Base-by-base conservation (phyloP, 257 asterid genomes). In the Paulownia fortunei region DNA sequence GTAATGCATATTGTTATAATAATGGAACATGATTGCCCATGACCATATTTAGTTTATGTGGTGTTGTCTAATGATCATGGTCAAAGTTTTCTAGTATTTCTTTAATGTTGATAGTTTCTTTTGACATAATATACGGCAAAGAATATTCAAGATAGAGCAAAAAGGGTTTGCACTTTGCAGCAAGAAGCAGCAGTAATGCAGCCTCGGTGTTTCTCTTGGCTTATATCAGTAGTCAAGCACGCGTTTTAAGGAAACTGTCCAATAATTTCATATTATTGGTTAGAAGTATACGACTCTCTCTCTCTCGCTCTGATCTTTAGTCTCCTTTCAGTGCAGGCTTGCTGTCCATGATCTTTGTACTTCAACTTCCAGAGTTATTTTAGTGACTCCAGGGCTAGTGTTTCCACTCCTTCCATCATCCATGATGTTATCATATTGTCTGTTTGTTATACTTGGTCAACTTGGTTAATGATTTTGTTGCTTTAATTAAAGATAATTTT, bases 151-250 rank as follows among this genome's bases (percentile, higher is more conserved):
- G 44, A 24, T 24, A 42, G 6, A 8, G 21, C 42, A 5, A 27
- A 44, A 46, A 30, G 44, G 24, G 18, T 15, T 3, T 36, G 61
- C 56, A 21, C 9, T 24, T 60, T 74, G 34, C 39, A 19, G 0
- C 37, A 21, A 55, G 18, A 30, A 27, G 41, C 15, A 16, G 62
- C 47, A 61, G 37, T 30, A n/a, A 58, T 58, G 18, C 19, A 1
- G 60, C 27, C 60, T 52, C 1, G 4, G 10, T 52, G 54, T n/a
- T n/a, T n/a, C 10, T 27, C 8, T 15, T 49, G 76, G 58, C 44
- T 58, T 19, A 9, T 59, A 58, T 58, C 8, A 21, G 58, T 76
- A 51, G 74, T 76, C 74, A 64, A 65, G 32, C 67, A 76, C 73
- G 80, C 80, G 80, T 62, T 3, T n/a, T 34, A 21, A 15, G 74